These are phyloP conservation scores for Coleophoma cylindrospora DNA, from an alignment of 2,329 filamentous ascomycete genomes.

Conservation along the genomic window DNA sequence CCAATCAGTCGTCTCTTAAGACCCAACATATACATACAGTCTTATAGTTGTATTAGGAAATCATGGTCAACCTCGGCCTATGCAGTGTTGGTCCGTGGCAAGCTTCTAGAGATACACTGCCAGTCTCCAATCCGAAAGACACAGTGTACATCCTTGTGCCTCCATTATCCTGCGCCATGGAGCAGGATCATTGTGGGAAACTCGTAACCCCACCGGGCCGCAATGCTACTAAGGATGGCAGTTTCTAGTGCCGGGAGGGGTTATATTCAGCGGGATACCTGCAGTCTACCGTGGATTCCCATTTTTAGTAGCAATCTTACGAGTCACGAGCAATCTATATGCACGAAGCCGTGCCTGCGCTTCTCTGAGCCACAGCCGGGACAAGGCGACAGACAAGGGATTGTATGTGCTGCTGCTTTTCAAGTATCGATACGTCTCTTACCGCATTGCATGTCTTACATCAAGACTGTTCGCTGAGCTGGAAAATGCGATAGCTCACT, in stretches of 20 bases:
- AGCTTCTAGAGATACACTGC: no score
- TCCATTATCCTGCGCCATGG: no score
- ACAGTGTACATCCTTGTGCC: no score
- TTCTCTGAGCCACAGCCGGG: background rate
- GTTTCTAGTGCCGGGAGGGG: no score
- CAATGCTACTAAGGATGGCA: background rate
- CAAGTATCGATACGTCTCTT: background rate
- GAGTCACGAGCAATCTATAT: constrained; percentile 13
- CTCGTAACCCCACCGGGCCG: background rate
- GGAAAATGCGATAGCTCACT: background rate
- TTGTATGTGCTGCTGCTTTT: background rate
- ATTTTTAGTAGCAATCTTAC: constrained; percentile 9
- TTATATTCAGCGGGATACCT: constrained; percentile 6
- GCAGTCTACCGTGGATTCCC: constrained; percentile 9
- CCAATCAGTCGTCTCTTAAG: no score
- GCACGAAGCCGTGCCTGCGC: constrained; percentile 11
- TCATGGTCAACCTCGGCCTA: no score
- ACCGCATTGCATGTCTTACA: background rate
- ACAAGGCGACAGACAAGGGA: background rate
- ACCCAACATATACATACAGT: no score
- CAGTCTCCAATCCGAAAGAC: no score
- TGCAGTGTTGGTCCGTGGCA: no score
- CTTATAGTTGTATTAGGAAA: no score
- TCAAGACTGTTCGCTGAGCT: background rate
- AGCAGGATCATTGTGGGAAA: no score